Evolutionary conservation across 257 asterid genomes (phyloP).

Genomic region (Solanum sparsipilum): DNA sequence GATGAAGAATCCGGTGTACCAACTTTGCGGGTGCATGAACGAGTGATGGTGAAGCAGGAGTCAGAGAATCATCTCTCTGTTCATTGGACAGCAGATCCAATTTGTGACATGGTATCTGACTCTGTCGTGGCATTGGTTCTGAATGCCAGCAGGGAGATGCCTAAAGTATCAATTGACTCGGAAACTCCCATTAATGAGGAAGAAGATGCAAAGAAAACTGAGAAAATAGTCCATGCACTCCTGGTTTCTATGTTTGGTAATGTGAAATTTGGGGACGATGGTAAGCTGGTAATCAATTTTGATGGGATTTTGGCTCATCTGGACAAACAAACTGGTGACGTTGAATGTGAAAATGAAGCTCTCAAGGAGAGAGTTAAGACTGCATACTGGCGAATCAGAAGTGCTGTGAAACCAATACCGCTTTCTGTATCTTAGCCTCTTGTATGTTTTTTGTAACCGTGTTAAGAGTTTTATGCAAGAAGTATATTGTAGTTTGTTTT

Average conservation of each 20-base stretch:
- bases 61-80: constrained; percentile 76
- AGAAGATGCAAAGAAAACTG: constrained; percentile 56
- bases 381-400: constrained; percentile 56
- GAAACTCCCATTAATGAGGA: constrained; percentile 34
- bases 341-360: constrained; percentile 71
- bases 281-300: constrained; percentile 55
- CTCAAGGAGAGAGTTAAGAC: constrained; percentile 72
- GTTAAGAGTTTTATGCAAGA: not conserved
- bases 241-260: constrained; percentile 84
- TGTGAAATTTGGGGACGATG: constrained; percentile 58
- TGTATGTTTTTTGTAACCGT: not conserved
- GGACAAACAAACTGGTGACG: constrained; percentile 71
- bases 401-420: constrained; percentile 82
- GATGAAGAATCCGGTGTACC: constrained; percentile 84
- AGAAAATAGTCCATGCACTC: constrained; percentile 69
- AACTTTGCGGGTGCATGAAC: constrained; percentile 54
- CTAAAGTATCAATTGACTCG: constrained; percentile 51
- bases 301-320: constrained; percentile 67
- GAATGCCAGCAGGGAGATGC: constrained; percentile 70
- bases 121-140: constrained; percentile 74
- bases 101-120: constrained; percentile 93
- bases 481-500: not conserved
- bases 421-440: constrained; percentile 30
- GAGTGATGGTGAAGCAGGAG: constrained; percentile 77
- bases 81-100: constrained; percentile 96